Evolutionary conservation across 768 basidiomycete species (phyloP), one percentile per base, ranked within the genome.

Genomic region (Termitomyces sp.): DNA sequence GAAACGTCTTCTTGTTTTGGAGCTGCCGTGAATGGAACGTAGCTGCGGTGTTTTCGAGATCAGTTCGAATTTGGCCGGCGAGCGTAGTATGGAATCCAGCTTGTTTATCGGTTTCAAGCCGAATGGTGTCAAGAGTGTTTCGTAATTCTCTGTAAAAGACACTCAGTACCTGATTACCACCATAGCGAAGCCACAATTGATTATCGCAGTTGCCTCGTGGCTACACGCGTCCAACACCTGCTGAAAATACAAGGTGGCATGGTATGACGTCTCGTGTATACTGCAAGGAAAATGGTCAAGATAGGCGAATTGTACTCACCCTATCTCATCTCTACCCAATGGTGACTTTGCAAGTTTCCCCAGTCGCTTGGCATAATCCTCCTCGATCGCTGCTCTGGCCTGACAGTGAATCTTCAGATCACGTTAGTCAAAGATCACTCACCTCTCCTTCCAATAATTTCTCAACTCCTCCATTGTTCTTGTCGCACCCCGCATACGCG

Each of bases 381-480:
- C 94, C 71, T 98, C 95, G 60, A 98, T 97, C 31, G 78, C 62
- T 8, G 93, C 87, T 68, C 96, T 97, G 49, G 42, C 61, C 45
- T 52, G 41, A 55, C 37, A 50, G 56, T 61, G 54, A 56, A 60
- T 26, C 4, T 31, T 24, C 44, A 53, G n/a, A 24, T 29, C 36
- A 51, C 42, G 15, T 53, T 6, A 56, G n/a, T 3, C 39, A 45
- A 60, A 42, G 54, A 20, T 29, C 33, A 74, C 85, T 58, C 61
- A 95, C 95, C 96, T 81, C 72, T 98, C 96, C 67, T 94, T 95
- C 92, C 94, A 97, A 66, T 91, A 95, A 45, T 75, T 82, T 63
- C 80, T 82, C 50, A 98, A 69, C 61, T 98, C 97, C 49, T 98
- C 96, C 75, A 90, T 84, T 1, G 94, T 94, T 70, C 91, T 81